Evolutionary conservation across 148 eudicot species (phyloP), one percentile per base, ranked within the genome.

Genomic region (Talinum fruticosum): DNA sequence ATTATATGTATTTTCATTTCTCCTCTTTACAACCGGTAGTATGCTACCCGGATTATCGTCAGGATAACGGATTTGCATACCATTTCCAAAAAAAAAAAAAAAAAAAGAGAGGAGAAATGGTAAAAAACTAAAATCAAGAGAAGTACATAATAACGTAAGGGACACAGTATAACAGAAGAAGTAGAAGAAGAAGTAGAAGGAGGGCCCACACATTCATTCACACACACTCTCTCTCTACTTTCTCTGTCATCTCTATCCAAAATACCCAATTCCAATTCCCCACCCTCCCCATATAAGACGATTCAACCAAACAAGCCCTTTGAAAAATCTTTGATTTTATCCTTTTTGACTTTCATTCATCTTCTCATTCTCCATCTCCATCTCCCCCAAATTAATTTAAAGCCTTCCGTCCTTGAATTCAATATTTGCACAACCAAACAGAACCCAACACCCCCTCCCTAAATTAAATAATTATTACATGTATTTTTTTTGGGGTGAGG

Each of bases 141-240:
- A 62, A 62, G 34, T 5, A 37, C 30, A 78, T 78, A 47, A 67
- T 67, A 83, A 83, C 82, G 85, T 83, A 83, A 66, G 80, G 78
- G 82, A 79, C 80, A 83, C 85, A 76, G 79, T 72, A 59, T 65
- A 76, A 81, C 57, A 53, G n/a, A 51, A 83, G 68, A 51, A 51
- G 23, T 8, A 53, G n/a, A 51, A 83, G 67, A 5, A 47, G 18
- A 37, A 51, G 18, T 62, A 83, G 68, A 10, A 18, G 23, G 76
- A 74, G 82, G 77, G 5, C 71, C 85, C 79, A 64, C 15, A 45
- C 59, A 69, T 66, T 44, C 57, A 75, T 62, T 29, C 36, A 45
- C 76, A 35, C 75, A 44, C 23, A 24, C 51, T 26, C n/a, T 18
- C n/a, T 34, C 23, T 66, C 69, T 67, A n/a, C 37, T 18, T 34